Base-by-base conservation (phyloP, 1,284 basidiomycete genomes). In the Sporisorium sorghi region DNA sequence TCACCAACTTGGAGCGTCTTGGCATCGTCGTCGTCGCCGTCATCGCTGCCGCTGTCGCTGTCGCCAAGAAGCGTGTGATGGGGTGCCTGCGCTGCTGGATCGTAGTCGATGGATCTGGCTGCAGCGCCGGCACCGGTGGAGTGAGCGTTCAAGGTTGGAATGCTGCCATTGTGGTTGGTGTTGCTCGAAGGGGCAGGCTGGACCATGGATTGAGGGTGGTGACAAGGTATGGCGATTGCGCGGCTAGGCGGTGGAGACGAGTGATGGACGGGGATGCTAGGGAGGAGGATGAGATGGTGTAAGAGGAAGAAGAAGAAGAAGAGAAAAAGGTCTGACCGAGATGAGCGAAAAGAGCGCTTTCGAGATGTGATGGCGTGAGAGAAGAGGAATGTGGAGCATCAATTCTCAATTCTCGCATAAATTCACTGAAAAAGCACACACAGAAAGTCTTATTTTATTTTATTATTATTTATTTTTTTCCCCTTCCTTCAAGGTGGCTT, bases 31-130 rank as follows among this genome's bases (percentile, higher is more conserved):
- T 61, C 57, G 14, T 65, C 67, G 28, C 40, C 48, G 32, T 56
- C 47, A 10, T 53, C 58, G 19, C 33, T 33, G n/a, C 42, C 39
- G 50, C 52, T 58, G 17, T 64, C 67, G 37, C 48, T 59, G 24
- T 64, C 56, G 47, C 48, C 53, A 8, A 53, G 28, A 37, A 70
- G 59, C 26, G 56, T 70, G 53, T 70, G 67, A 49, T 70, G 67
- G 8, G 67, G 67, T 43, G 67, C 67, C 21, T 70, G 58, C 23
- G 49, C 53, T 40, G 46, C 15, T 28, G 63, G 35, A 12, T 56
- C 50, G 42, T 50, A n/a, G 35, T 63, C 43, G 30, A 64, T 54
- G 19, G 58, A 50, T 19, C 30, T 62, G 40, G 33, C 12, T 21
- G 49, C 30, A 14, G 46, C 55, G 50, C n/a, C 35, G 23, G 60